A percentile compares a stretch with the other conserved stretches of the same genome.
Evolutionary conservation across 2,329 filamentous ascomycete species (phyloP).

Genomic region (Aspergillus neoniger): DNA sequence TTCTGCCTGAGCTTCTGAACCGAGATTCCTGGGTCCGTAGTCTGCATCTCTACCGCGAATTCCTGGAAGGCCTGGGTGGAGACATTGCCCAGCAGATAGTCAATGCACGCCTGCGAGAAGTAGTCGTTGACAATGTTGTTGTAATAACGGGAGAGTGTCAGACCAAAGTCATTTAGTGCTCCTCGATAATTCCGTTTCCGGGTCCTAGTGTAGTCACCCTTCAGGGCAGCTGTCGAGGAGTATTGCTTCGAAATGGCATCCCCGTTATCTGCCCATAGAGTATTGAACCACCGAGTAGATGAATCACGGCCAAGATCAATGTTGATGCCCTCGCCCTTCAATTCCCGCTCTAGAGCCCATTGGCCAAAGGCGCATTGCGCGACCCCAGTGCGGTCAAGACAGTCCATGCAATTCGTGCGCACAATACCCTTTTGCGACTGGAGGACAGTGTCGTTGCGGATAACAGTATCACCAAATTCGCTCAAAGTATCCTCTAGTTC

Average conservation of each 20-base stretch:
- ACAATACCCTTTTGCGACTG: conserved; percentile 71
- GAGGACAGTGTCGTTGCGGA: conserved; percentile 46
- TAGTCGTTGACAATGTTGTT: conserved; percentile 97
- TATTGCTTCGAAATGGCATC: conserved; percentile 96
- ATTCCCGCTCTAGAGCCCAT: conserved; percentile 75
- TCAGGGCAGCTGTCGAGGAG: conserved; percentile 90
- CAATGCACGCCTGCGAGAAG: conserved; percentile 92
- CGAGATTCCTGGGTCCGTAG: conserved; percentile 85
- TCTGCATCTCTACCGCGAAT: conserved; percentile 92
- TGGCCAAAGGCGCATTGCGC: conserved; percentile 90
- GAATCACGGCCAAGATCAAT: conserved; percentile 75
- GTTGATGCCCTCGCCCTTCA: conserved; percentile 73
- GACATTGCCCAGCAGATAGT: conserved; percentile 89
- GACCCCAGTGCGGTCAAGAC: conserved; percentile 92
- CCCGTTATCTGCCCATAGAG: conserved; percentile 94
- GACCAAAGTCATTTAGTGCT: conserved; percentile 83
- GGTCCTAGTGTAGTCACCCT: conserved; percentile 93
- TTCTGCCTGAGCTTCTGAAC: conserved; percentile 80
- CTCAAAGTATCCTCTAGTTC: conserved; percentile 68
- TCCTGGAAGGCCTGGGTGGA: conserved; percentile 85
- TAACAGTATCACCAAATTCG: conserved; percentile 69
- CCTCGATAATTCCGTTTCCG: conserved; percentile 87
- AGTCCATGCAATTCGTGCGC: conserved; percentile 99
- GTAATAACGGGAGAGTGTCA: conserved; percentile 75
- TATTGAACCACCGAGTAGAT: conserved; percentile 90